Percentiles rank a stretch among this genome's conserved stretches.
These are phyloP conservation scores for Cordyceps tenuipes DNA, from an alignment of 2,329 filamentous ascomycete genomes.

Conservation along the genomic window DNA sequence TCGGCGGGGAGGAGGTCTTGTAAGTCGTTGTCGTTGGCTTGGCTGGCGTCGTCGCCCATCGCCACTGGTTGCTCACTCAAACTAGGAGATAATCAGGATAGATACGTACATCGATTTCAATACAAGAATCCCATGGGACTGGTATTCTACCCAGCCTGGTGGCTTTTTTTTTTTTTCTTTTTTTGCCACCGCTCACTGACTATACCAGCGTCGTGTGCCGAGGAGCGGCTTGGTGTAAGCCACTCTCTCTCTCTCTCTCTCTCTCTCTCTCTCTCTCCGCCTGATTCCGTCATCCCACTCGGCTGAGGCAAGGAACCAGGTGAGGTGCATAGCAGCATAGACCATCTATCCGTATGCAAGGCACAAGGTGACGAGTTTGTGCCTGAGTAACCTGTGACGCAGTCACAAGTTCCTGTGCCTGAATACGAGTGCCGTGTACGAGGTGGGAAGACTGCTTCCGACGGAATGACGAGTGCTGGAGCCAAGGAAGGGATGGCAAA, in stretches of 20 bases:
- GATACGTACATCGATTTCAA: background rate
- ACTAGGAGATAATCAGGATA: background rate
- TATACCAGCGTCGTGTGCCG: background rate
- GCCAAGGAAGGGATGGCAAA: background rate
- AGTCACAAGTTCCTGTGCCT: background rate
- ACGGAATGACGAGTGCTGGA: background rate
- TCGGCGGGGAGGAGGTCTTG: background rate
- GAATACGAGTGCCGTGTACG: background rate
- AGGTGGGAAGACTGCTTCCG: background rate
- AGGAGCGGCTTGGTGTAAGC: background rate
- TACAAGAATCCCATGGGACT: background rate
- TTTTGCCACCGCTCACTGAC: background rate
- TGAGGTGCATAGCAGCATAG: background rate
- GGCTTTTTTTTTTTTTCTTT: background rate
- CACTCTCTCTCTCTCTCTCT: too few relatives aligned
- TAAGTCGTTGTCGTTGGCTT: background rate
- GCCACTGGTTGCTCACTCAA: background rate
- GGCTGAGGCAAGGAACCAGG: background rate
- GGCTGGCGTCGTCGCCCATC: background rate
- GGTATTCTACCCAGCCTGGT: constrained; percentile 7
- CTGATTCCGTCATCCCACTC: too few relatives aligned
- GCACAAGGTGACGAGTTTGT: background rate
- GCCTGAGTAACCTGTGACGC: background rate
- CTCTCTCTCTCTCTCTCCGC: too few relatives aligned
- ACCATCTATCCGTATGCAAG: background rate